Conservation (phyloP, 2,329 filamentous ascomycete species). For the Colletotrichum plurivorum region DNA sequence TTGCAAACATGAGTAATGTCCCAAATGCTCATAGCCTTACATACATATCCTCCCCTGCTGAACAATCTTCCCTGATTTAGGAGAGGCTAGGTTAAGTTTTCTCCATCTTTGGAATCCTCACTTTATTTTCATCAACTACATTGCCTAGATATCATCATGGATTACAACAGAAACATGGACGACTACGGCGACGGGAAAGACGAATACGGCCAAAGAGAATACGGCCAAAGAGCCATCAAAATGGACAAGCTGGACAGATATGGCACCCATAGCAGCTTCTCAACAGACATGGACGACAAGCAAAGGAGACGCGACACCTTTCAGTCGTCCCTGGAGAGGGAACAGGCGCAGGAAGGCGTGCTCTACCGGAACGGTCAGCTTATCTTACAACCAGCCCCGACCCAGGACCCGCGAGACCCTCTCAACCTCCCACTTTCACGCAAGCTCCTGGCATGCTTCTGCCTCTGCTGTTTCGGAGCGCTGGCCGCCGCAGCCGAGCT, state of each 20-base stretch:
- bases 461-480: slow-evolving; percentile 43
- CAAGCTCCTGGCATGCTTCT: slow-evolving; percentile 19
- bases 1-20: too few species aligned
- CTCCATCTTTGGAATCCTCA: too few species aligned
- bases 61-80: too few species aligned
- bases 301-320: background rate
- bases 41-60: too few species aligned
- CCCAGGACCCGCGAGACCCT: slow-evolving; percentile 29
- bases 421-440: slow-evolving; percentile 21
- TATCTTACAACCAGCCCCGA: slow-evolving; percentile 22
- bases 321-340: background rate
- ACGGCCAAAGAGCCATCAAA: too few species aligned
- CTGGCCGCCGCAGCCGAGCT: slow-evolving; percentile 45
- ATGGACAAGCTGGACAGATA: background rate
- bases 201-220: background rate
- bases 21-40: too few species aligned
- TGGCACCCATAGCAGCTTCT: background rate
- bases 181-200: background rate
- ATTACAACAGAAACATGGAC: background rate
- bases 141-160: too few species aligned
- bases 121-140: too few species aligned
- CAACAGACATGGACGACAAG: background rate
- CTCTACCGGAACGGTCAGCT: slow-evolving; percentile 30
- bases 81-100: too few species aligned
- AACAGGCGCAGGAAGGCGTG: slow-evolving; percentile 10